Evolutionary conservation across 306 rosid genomes (phyloP).

Genomic region (Glycine latifolia): DNA sequence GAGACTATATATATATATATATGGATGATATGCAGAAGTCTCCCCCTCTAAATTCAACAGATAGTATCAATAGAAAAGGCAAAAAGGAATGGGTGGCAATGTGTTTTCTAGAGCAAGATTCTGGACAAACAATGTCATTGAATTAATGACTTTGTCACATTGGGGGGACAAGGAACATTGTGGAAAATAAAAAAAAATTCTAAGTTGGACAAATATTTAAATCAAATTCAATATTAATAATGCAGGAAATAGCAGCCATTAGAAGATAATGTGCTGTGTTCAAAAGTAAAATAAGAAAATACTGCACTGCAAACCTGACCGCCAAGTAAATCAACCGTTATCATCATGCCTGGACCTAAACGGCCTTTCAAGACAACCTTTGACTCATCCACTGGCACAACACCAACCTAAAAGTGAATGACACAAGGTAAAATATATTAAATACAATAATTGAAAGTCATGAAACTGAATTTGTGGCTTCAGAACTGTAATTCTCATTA

Average conservation of each 20-base stretch:
- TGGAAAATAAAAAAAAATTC: slow-evolving; percentile 39
- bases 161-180: slow-evolving; percentile 4
- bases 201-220: slow-evolving; percentile 34
- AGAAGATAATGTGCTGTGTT: slow-evolving; percentile 30
- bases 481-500: slow-evolving; percentile 13
- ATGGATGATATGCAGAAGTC: slow-evolving; percentile 1
- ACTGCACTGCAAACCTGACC: slow-evolving; percentile 78
- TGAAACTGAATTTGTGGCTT: slow-evolving; percentile 37
- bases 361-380: slow-evolving; percentile 96
- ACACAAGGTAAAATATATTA: slow-evolving; percentile 20
- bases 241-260: slow-evolving; percentile 31
- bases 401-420: slow-evolving; percentile 81
- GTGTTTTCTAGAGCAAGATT: not conserved
- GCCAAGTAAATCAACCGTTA: slow-evolving; percentile 81
- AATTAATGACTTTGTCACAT: not conserved
- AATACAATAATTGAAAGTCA: not conserved
- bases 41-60: not conserved
- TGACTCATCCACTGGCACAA: slow-evolving; percentile 91
- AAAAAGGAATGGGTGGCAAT: slow-evolving; percentile 1
- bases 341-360: slow-evolving; percentile 99
- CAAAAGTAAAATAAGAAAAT: slow-evolving; percentile 35
- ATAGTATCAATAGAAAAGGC: slow-evolving; percentile 15
- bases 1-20: not conserved
- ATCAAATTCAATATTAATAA: slow-evolving; percentile 26
- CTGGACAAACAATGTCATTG: not conserved